Base-by-base conservation (phyloP, 306 rosid species). In the Trichosanthes truncata region DNA sequence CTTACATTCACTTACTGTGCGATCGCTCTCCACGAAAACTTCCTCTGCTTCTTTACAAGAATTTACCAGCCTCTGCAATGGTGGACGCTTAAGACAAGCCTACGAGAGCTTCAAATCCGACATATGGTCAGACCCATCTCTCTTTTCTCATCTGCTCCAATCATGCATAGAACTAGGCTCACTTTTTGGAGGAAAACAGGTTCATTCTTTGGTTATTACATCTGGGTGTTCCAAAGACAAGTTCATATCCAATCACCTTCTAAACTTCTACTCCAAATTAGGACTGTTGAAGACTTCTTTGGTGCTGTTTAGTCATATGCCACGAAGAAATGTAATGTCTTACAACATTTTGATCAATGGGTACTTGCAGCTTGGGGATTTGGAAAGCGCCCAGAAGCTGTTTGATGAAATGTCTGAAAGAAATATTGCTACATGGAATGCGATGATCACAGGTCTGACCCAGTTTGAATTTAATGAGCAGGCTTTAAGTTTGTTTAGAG, bases 381-480 rank as follows among this genome's bases (percentile, higher is more conserved):
- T 84, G 77, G 93, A 81, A 38, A 86, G 86, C 65, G 97, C 98
- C 56, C 82, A 78, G 78, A 86, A 77, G 31, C 20, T 91, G 84
- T 95, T 95, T 78, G 89, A 90, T n/a, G 91, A 90, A 88, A 95
- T 91, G 98, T 82, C 93, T 1, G 90, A 87, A 31, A 85, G 96
- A 72, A 95, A 92, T 76, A 88, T 92, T 9, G 97, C 98, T 0
- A 91, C 96, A 0, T 95, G 91, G 93, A 92, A 95, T 72, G 92
- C 98, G 0, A 87, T 95, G 96, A 90, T 95, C 35, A 60, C 91
- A 0, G 95, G 95, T 35, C 79, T 92, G 66, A 82, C 80, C 72
- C 93, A 89, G 85, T 89, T 88, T 82, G 95, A 89, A 76, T 80
- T 78, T 77, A 95, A 92, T 25, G 90, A 87, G 41, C 85, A 89